phyloP scores from a whole-genome alignment of 148 eudicot species.

The Rhododendron griersonianum region DNA sequence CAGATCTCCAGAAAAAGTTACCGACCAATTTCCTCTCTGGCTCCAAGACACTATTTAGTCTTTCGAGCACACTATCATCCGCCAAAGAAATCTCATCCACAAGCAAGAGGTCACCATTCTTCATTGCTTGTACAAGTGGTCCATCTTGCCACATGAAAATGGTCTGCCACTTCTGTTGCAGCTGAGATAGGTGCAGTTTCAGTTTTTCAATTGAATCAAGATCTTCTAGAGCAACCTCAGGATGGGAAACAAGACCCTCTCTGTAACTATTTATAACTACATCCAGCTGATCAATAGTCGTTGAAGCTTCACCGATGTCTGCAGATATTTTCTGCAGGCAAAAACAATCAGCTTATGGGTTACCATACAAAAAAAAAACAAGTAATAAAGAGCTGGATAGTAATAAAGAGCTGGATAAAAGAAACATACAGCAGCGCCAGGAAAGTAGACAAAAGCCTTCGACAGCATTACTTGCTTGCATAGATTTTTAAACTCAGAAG shows the following conservation, averaged over 20 bases:
- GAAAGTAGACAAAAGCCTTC: slow-evolving; percentile 42
- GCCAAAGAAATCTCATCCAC: slow-evolving; percentile 98
- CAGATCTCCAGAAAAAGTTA: not conserved
- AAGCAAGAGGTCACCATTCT: slow-evolving; percentile 76
- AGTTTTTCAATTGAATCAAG: slow-evolving; percentile 36
- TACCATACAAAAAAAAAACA: not conserved
- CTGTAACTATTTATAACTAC: slow-evolving; percentile 44
- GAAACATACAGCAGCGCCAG: slow-evolving; percentile 47
- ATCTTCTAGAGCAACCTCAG: slow-evolving; percentile 48
- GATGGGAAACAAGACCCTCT: slow-evolving; percentile 30
- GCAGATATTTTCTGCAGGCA: slow-evolving; percentile 52
- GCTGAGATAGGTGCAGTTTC: slow-evolving; percentile 38
- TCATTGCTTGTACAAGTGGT: slow-evolving; percentile 93
- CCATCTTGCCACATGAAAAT: slow-evolving; percentile 97
- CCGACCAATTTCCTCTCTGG: slow-evolving; percentile 94
- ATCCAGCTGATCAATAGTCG: slow-evolving; percentile 48
- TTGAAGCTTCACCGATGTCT: slow-evolving; percentile 66
- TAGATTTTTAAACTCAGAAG: slow-evolving; percentile 50
- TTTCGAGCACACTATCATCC: slow-evolving; percentile 95
- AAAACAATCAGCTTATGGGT: not conserved
- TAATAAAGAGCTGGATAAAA: not conserved
- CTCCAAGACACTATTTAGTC: slow-evolving; percentile 93
- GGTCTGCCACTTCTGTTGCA: slow-evolving; percentile 78
- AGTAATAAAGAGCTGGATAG: not conserved
- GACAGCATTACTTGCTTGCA: slow-evolving; percentile 52